Conservation (phyloP, 1,284 basidiomycete species). For the Puccinia brachypodii region DNA sequence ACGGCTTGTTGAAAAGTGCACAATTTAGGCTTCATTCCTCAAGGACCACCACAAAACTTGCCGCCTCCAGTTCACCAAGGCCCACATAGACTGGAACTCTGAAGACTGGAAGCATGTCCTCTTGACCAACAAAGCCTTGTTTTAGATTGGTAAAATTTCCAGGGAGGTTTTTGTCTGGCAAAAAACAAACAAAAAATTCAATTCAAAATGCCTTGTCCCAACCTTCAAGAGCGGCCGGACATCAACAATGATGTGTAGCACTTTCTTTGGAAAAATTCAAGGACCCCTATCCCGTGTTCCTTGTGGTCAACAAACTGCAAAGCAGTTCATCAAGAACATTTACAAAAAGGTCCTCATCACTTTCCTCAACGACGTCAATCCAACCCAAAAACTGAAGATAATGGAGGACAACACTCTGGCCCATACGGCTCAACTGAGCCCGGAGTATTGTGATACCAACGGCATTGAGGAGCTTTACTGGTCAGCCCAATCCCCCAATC, state of each 20-base stretch:
- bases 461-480: background rate
- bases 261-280: background rate
- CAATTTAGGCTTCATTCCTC: too few relatives aligned
- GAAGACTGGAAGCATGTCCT: conserved; percentile 17
- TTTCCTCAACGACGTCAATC: background rate
- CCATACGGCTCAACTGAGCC: background rate
- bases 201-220: background rate
- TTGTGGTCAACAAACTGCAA: background rate
- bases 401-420: background rate
- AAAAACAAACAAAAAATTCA: background rate
- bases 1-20: too few relatives aligned
- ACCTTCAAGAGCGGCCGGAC: background rate
- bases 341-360: background rate
- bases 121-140: conserved; percentile 16
- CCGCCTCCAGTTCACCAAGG: too few relatives aligned
- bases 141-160: conserved; percentile 22
- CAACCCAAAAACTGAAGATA: background rate
- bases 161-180: background rate
- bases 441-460: background rate
- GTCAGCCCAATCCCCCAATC: conserved; percentile 9
- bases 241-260: background rate
- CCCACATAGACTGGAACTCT: too few relatives aligned
- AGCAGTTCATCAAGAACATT: background rate
- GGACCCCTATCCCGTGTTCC: background rate
- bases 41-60: too few relatives aligned